Percentiles rank a stretch among this genome's conserved stretches.
Conservation (phyloP, 2,329 filamentous ascomycete species). For the Lachnellula subtilissima region DNA sequence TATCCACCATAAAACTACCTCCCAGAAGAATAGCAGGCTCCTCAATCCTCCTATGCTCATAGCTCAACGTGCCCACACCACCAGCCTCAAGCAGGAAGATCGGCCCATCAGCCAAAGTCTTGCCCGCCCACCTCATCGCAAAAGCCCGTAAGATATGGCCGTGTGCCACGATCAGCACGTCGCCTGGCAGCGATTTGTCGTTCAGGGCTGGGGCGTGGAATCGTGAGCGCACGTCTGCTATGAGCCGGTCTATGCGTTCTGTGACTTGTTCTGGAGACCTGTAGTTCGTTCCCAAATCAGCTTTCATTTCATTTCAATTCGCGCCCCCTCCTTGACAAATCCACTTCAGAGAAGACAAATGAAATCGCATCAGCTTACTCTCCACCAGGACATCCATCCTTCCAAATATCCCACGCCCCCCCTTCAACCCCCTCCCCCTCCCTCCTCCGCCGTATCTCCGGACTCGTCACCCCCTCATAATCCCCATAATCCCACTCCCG, state of each 20-base stretch:
- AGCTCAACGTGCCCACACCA: conserved; percentile 78
- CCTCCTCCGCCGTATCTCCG: conserved; percentile 58
- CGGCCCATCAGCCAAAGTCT: conserved; percentile 65
- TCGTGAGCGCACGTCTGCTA: conserved; percentile 64
- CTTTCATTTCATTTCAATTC: not conserved
- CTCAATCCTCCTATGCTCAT: conserved; percentile 72
- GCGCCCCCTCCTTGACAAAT: not conserved
- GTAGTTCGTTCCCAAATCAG: not conserved
- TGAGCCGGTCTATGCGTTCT: conserved; percentile 67
- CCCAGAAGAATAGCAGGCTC: conserved; percentile 78
- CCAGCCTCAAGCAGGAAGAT: conserved; percentile 82
- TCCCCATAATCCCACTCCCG: conserved; percentile 74
- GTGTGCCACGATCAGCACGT: conserved; percentile 79
- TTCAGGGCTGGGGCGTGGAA: conserved; percentile 49
- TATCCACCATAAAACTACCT: conserved; percentile 45
- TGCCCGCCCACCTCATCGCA: conserved; percentile 78
- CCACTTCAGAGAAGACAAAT: not conserved
- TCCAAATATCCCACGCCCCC: conserved; percentile 77
- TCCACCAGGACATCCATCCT: conserved; percentile 79
- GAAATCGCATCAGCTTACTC: conserved; percentile 53
- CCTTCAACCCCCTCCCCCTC: conserved; percentile 50
- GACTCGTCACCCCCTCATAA: conserved; percentile 75
- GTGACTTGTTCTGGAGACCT: conserved; percentile 60
- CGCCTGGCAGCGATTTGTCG: conserved; percentile 37
- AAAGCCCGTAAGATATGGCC: conserved; percentile 86